Conservation (phyloP, 768 basidiomycete genomes). For the Amanita subjunquillea region DNA sequence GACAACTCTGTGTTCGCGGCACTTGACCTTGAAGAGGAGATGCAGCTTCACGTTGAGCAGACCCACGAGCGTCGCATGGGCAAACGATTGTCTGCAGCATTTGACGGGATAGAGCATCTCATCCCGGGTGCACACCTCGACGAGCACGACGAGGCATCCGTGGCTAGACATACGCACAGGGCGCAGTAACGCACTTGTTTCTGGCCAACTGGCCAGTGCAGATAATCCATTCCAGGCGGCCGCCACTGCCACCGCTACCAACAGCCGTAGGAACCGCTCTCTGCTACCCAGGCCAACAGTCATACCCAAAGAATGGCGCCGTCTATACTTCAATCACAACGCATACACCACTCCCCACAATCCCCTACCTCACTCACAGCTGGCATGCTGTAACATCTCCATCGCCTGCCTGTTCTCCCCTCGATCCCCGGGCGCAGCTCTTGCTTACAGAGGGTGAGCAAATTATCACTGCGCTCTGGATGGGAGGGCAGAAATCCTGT, state of each 20-base stretch:
- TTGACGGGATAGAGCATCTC: slow-evolving; percentile 13
- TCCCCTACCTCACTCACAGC: neutral
- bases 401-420: neutral
- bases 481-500: too few relatives aligned
- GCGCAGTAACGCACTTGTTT: slow-evolving; percentile 2
- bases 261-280: neutral
- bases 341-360: neutral
- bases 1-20: slow-evolving; percentile 10
- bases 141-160: slow-evolving; percentile 9
- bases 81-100: slow-evolving; percentile 13
- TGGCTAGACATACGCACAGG: slow-evolving; percentile 12
- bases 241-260: neutral
- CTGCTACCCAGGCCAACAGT: neutral
- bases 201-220: slow-evolving; percentile 8
- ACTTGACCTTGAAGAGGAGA: slow-evolving; percentile 8
- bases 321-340: neutral
- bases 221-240: slow-evolving; percentile 10
- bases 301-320: neutral
- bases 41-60: slow-evolving; percentile 5
- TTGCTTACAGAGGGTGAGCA: too few relatives aligned
- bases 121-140: slow-evolving; percentile 12
- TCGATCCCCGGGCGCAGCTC: neutral
- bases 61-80: neutral
- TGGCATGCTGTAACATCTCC: neutral
- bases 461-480: too few relatives aligned